Base-by-base conservation (phyloP, 116 monocot genomes). In the Zostera marina region DNA sequence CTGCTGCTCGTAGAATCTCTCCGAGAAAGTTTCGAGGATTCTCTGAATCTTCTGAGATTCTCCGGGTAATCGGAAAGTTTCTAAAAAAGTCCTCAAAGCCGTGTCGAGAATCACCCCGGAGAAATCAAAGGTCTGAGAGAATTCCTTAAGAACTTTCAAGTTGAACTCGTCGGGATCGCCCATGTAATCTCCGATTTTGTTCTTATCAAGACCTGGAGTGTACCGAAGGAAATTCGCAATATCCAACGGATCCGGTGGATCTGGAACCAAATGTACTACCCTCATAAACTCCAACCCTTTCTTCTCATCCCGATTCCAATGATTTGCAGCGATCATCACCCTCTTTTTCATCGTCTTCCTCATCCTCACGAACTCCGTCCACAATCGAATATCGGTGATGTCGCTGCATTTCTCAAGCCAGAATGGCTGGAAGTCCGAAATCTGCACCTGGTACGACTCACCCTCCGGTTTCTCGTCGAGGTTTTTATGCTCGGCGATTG, bases 11-110 rank as follows among this genome's bases (percentile, higher is more conserved):
- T 73, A 82, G 70, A 72, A 89, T 38, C 71, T 53, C 47, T 88
- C 89, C 0, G 89, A 96, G 63, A 88, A 96, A 13, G 82, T 85
- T 53, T 89, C 96, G 0, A 96, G 73, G 19, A 96, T 77, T 38
- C 96, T 63, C 13, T 84, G 77, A 11, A 96, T 88, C 74, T 96
- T 96, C 64, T 96, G 96, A 8, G 96, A 88, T 63, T 96, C 96
- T 3, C 96, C 96, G 0, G 96, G 89, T 8, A 96, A 66, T 1
- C 96, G 72, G 53, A 96, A 96, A 1, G 85, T 80, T 56, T 85
- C 85, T 3, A 96, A 79, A 70, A 58, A 96, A 14, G 67, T 72
- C 7, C 96, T 64, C 6, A 96, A 65, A 1, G 89, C 89, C 0
- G 73, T 80, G 67, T 96, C 89, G 2, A 88, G 73, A 49, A 72